Conservation (phyloP, 1,139 yeast genomes). For the Tardiomyces depauwii region DNA sequence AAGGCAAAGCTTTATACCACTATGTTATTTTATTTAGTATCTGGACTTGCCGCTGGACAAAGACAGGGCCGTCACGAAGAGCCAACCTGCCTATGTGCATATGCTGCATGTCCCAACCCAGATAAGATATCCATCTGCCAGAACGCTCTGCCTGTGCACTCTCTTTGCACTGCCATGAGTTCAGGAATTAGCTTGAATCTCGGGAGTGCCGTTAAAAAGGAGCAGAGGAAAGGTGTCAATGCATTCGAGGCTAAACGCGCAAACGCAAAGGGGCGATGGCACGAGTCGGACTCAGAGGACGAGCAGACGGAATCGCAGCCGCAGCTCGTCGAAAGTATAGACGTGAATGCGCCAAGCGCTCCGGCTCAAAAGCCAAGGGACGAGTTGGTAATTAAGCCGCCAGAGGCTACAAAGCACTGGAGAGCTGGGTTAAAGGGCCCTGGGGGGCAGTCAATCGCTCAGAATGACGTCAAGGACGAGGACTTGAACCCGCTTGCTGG, state of each 20-base stretch:
- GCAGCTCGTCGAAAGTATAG: background rate
- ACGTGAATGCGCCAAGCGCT: background rate
- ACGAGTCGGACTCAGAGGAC: background rate
- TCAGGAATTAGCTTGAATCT: background rate
- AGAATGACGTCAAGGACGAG: background rate
- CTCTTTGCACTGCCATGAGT: background rate
- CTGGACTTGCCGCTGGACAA: too few relatives aligned
- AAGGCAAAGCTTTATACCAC: too few relatives aligned
- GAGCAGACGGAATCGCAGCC: background rate
- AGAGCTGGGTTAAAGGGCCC: background rate
- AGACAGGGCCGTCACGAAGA: too few relatives aligned
- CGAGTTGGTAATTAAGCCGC: background rate
- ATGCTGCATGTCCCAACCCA: too few relatives aligned
- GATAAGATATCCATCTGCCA: too few relatives aligned
- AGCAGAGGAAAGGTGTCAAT: background rate
- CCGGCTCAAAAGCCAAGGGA: background rate
- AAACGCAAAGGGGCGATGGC: background rate
- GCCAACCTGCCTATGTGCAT: too few relatives aligned
- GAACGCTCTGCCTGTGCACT: too few relatives aligned
- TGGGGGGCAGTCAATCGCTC: background rate
- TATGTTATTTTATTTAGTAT: too few relatives aligned
- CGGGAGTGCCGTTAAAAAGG: background rate
- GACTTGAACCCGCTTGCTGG: background rate
- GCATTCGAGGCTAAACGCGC: background rate
- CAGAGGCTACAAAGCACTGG: background rate